Base-by-base conservation (phyloP, 2,329 filamentous ascomycete species). In the Neoscytalidium dimidiatum region DNA sequence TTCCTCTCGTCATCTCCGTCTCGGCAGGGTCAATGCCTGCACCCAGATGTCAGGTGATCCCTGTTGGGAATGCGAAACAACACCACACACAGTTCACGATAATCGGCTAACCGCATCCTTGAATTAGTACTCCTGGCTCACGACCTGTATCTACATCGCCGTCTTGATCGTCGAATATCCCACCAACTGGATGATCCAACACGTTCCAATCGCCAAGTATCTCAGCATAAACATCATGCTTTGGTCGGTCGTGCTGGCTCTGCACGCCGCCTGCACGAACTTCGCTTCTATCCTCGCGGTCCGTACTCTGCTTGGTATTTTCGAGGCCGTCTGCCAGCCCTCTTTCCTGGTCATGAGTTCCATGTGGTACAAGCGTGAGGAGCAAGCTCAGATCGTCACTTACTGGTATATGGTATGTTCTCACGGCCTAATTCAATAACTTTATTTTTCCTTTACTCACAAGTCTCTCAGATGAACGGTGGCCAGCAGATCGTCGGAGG, bases 391-490 rank as follows among this genome's bases (percentile, higher is more conserved):
- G 1, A 70, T 86, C 2, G 84, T 83, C 1, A 83, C 85, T 90
- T 0, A 89, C 88, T 5, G 83, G 84, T 44, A 82, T 70, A 83
- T 85, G 69, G 79, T 62, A 21, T 21, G 57, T 80, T 86, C 8
- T 7, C 31, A 2, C 31, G 1, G 19, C 11, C 69, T 89, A 92
- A 2, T 2, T 17, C 29, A 29, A n/a, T 13, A 31, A 69, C 19
- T 19, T 17, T 19, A 1, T 7, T 1, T 26, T 7, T 5, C 3
- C 9, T 17, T 41, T 13, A 41, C 38, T 41, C 9, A 9, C 38
- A 41, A n/a, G n/a, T 80, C 28, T 2, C 8, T 67, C 90, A 90
- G 86, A 92, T 91, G 88, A 92, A 92, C 72, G 89, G 90, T 1
- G 83, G 82, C 0, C 89, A 92, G 72, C 89, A 91, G 71, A 88